These are phyloP conservation scores for Colletotrichum salicis DNA, from an alignment of 2,329 filamentous ascomycete species.

Conservation along the genomic window DNA sequence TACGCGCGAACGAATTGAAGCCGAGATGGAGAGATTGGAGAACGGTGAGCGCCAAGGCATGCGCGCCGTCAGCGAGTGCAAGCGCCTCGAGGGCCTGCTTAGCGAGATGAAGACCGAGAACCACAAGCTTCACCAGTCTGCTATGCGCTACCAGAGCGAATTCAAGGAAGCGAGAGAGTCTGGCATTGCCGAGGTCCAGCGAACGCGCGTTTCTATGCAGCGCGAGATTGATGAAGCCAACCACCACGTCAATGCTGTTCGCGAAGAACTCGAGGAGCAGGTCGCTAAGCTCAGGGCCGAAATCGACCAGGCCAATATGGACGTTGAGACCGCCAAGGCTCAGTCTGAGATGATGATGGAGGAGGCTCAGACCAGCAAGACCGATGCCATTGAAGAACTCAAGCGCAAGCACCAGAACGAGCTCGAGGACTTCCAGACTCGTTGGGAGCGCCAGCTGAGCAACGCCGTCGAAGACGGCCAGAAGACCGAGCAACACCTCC, in stretches of 20 bases:
- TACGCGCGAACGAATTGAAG: slow-evolving; percentile 73
- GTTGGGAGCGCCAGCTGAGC: slow-evolving; percentile 78
- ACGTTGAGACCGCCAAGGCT: slow-evolving; percentile 82
- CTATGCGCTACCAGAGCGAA: slow-evolving; percentile 79
- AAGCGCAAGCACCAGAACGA: slow-evolving; percentile 72
- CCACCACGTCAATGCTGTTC: slow-evolving; percentile 84
- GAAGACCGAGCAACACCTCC: slow-evolving; percentile 80
- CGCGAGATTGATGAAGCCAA: slow-evolving; percentile 85
- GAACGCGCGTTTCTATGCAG: slow-evolving; percentile 81
- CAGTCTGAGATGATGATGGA: slow-evolving; percentile 87
- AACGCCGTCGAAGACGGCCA: slow-evolving; percentile 85
- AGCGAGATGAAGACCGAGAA: slow-evolving; percentile 73
- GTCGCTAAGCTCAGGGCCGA: slow-evolving; percentile 77
- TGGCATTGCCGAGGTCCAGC: slow-evolving; percentile 82
- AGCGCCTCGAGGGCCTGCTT: slow-evolving; percentile 66
- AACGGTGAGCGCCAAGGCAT: slow-evolving; percentile 72
- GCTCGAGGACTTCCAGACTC: slow-evolving; percentile 78
- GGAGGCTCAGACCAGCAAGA: slow-evolving; percentile 78
- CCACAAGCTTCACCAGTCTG: slow-evolving; percentile 75
- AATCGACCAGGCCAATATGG: slow-evolving; percentile 80
- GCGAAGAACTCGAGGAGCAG: slow-evolving; percentile 84
- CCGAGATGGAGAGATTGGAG: slow-evolving; percentile 74
- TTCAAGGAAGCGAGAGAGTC: slow-evolving; percentile 85
- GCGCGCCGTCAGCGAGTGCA: slow-evolving; percentile 70
- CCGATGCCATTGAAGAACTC: slow-evolving; percentile 62